phyloP scores from a whole-genome alignment of 2,329 filamentous ascomycete genomes.

The Phaeosphaeriaceae sp. region DNA sequence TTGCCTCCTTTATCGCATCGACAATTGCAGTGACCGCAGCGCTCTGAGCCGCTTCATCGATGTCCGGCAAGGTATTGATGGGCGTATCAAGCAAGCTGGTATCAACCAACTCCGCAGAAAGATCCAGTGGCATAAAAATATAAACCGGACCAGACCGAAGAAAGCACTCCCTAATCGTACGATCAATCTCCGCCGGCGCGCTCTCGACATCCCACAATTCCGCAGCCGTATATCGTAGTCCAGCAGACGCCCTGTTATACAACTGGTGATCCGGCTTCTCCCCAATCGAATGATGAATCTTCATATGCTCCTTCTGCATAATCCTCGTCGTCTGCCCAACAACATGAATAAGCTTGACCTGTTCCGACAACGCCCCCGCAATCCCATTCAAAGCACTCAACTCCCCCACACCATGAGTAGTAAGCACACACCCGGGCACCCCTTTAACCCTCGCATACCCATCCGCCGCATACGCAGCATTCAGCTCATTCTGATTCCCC shows the following conservation, averaged over 20 bases:
- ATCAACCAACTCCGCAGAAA: conserved; percentile 47
- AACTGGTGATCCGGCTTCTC: conserved; percentile 49
- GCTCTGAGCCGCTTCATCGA: conserved; percentile 33
- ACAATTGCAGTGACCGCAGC: conserved; percentile 45
- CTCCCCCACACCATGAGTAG: conserved; percentile 66
- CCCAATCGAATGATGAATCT: conserved; percentile 56
- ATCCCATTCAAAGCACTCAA: conserved; percentile 55
- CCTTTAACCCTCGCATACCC: conserved; percentile 64
- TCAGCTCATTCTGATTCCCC: conserved; percentile 65
- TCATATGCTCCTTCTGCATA: conserved; percentile 52
- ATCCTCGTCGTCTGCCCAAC: conserved; percentile 52
- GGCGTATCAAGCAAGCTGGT: conserved; percentile 44
- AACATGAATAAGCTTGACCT: conserved; percentile 54
- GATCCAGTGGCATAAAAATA: conserved; percentile 53
- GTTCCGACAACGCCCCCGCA: conserved; percentile 52
- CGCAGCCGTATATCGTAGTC: conserved; percentile 48
- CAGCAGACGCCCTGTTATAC: conserved; percentile 50
- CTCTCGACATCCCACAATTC: conserved; percentile 49
- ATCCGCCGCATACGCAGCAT: conserved; percentile 64
- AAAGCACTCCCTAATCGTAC: conserved; percentile 52
- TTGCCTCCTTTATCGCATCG: conserved; percentile 38
- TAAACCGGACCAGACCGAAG: conserved; percentile 52
- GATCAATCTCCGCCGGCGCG: conserved; percentile 52
- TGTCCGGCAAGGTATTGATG: conserved; percentile 41
- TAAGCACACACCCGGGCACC: conserved; percentile 57